Base-by-base conservation (phyloP, 345 rosid genomes). In the Lepidium sativum region DNA sequence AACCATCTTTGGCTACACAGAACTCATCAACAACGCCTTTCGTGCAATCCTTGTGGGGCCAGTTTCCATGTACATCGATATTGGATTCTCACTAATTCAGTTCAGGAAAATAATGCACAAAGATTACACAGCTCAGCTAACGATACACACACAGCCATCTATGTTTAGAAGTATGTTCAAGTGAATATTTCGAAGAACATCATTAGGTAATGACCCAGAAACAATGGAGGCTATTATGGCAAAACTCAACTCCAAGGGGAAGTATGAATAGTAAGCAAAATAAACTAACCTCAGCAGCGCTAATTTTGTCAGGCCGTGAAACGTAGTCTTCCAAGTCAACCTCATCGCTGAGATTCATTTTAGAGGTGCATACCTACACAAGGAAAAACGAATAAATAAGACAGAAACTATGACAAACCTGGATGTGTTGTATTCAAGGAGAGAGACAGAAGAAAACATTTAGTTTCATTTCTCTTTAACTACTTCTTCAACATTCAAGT, bases 281-380 rank as follows among this genome's bases (percentile, higher is more conserved):
- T 17, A 43, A 61, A 82, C 91, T 58, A 68, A 94, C 99, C 95
- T 94, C 99, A 39, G 99, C 97, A 80, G 99, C 99, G 66, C 99
- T 94, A 61, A 94, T 94, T 85, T 90, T 94, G 72, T 94, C 99
- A 7, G 99, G 99, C 15, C 97, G 83, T 69, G 97, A 94, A 60
- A 94, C 97, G 76, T 87, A 94, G 83, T 94, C 99, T 74, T 94
- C 99, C 85, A 94, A 79, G 78, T 94, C 99, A 57, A 88, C 97
- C 86, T 94, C 97, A 70, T 94, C 99, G 59, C 99, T 58, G 39
- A 94, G 80, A 74, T 94, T 88, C 99, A 94, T 94, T 78, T 94
- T 90, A 45, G 97, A 71, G 6, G 99, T 94, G 83, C 99, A 94
- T 62, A 94, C 99, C 99, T 94, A 83, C 13, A 75, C 61, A 47